Base-by-base conservation (phyloP, 1,284 basidiomycete species). In the Abortiporus biennis region DNA sequence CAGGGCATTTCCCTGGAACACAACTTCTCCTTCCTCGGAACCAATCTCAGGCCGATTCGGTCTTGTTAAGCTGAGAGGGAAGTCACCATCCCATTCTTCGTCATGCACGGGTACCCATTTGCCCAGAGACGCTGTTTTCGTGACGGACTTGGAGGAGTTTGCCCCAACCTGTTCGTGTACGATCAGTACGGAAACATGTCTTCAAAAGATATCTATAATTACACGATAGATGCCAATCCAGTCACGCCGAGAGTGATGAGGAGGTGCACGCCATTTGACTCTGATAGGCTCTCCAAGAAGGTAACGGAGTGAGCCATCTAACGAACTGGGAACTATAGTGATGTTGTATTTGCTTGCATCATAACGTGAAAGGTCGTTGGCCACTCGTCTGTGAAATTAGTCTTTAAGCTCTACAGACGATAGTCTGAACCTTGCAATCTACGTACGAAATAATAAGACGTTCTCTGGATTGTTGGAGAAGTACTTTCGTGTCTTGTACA, bases 151-250 rank as follows among this genome's bases (percentile, higher is more conserved):
- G 13, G 83, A 87, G 56, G 82, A 82, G 64, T 92, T 93, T 0
- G 91, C 90, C 21, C 90, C 92, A 46, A 92, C 66, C 92, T 92
- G 54, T 46, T 53, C 22, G 41, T 38, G 21, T 40, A 44, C 43
- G 33, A 6, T 40, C 37, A 31, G 41, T 16, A 23, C 23, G 36
- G 23, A 17, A 11, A 37, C 32, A 6, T 38, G 33, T 11, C 12
- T 12, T 29, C 22, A 24, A 27, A 37, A 5, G 37, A n/a, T 8
- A n/a, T 29, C 27, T 9, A 43, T 22, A 59, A 70, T 31, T 54
- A 84, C 84, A 57, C 80, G 71, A 57, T 96, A 97, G 32, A 99
- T 78, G 9, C 94, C 96, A 53, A 99, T 89, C 96, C 95, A 99
- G 62, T 99, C 95, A 53, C 85, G 80, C n/a, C 90, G 76, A 12